Evolutionary conservation across 768 basidiomycete species (phyloP).

Genomic region (Sistotremastrum suecicum): DNA sequence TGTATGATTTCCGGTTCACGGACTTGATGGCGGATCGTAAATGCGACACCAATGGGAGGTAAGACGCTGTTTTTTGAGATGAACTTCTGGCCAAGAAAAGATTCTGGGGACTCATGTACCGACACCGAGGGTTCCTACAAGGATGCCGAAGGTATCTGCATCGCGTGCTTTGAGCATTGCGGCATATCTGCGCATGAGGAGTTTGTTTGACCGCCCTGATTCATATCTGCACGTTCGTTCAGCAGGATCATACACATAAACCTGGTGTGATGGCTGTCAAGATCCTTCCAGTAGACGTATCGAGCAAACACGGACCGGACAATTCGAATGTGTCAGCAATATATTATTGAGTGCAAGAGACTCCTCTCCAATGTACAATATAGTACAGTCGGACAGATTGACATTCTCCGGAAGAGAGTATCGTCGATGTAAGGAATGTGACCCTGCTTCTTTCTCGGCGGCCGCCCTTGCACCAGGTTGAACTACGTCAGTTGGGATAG

Average conservation of each 20-base stretch:
- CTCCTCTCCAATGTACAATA: constrained; percentile 66
- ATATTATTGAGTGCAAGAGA: constrained; percentile 72
- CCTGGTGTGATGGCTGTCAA: constrained; percentile 23
- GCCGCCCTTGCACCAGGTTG: not conserved
- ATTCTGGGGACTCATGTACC: constrained; percentile 28
- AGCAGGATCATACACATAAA: constrained; percentile 64
- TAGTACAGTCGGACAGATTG: constrained; percentile 16
- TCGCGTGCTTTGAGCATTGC: constrained; percentile 78
- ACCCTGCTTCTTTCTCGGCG: not conserved
- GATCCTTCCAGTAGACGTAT: not conserved
- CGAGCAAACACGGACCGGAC: constrained; percentile 29
- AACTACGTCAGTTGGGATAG: constrained; percentile 9
- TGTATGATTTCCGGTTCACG: constrained; percentile 81
- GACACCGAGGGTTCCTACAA: constrained; percentile 88
- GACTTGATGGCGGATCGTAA: constrained; percentile 56
- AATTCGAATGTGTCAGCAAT: constrained; percentile 64
- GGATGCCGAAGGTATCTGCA: constrained; percentile 88
- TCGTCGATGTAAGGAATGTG: not conserved
- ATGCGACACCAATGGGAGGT: constrained; percentile 72
- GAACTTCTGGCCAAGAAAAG: not conserved
- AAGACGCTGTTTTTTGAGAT: constrained; percentile 41
- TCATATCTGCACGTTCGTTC: constrained; percentile 35
- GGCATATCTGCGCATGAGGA: constrained; percentile 85
- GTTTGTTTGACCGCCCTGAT: constrained; percentile 56
- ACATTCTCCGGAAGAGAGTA: not conserved